Evolutionary conservation across 345 rosid genomes (phyloP).

Genomic region (Citrus maxima): DNA sequence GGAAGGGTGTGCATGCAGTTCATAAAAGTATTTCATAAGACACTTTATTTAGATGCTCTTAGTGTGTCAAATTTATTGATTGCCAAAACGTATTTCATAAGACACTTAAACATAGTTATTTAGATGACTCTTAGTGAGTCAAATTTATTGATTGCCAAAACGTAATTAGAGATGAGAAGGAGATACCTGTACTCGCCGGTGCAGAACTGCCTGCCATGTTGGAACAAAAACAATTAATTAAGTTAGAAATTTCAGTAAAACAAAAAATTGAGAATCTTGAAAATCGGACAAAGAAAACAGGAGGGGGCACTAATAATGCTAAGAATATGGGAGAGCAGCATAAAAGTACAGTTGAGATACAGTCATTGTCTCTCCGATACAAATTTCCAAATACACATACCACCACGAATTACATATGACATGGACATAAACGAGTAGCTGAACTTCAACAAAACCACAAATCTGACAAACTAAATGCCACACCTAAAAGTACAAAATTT

Average conservation of each 20-base stretch:
- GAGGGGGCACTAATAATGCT: neutral
- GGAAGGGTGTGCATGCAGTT: neutral
- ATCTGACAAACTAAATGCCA: too few relatives aligned
- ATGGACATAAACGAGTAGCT: neutral
- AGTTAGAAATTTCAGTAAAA: neutral
- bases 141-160: neutral
- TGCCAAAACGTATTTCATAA: neutral
- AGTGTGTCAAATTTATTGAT: neutral
- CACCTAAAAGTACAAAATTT: too few relatives aligned
- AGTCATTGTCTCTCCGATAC: neutral
- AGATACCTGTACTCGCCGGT: constrained; percentile 85
- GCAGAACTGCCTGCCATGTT: constrained; percentile 78
- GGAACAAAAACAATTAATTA: neutral
- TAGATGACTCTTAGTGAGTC: neutral
- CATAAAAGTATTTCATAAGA: neutral
- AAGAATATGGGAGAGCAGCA: neutral
- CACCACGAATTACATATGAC: neutral
- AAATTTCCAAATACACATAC: too few relatives aligned
- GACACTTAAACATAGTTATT: neutral
- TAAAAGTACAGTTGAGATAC: neutral
- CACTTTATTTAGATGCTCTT: neutral
- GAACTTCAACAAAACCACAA: too few relatives aligned
- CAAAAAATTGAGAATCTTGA: neutral
- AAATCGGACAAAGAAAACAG: neutral
- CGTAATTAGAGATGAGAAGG: neutral